Percentiles rank a stretch among this genome's conserved stretches.
These are phyloP conservation scores for Phytophthora fragariae DNA, from an alignment of 352 stramenopile genomes.

Conservation along the genomic window DNA sequence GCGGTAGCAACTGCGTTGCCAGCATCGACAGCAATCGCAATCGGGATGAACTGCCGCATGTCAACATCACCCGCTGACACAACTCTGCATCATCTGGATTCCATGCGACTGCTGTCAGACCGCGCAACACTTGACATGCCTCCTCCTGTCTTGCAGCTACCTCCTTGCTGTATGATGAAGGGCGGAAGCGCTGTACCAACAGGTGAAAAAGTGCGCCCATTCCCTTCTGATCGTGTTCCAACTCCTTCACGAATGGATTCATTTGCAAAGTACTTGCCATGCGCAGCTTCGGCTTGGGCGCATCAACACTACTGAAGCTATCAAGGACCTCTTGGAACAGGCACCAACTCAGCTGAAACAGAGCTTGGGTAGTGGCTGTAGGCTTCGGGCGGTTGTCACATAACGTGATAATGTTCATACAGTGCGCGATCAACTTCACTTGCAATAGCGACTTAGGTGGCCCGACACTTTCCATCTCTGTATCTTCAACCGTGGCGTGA, in stretches of 20 bases:
- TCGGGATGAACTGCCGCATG: conserved; percentile 22
- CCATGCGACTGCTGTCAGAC: conserved; percentile 61
- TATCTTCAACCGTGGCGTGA: conserved; percentile 8
- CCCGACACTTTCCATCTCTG: conserved; percentile 27
- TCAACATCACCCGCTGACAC: conserved; percentile 59
- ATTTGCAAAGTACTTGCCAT: conserved; percentile 48
- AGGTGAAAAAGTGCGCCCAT: conserved; percentile 63
- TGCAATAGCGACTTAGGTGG: conserved; percentile 39
- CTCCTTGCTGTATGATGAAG: conserved; percentile 30
- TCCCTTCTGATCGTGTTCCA: conserved; percentile 64
- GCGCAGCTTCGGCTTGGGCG: conserved; percentile 41
- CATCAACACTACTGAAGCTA: conserved; percentile 39
- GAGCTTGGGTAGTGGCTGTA: conserved; percentile 21
- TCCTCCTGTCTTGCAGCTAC: conserved; percentile 44
- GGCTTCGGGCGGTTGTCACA: conserved; percentile 39
- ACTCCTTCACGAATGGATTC: conserved; percentile 49
- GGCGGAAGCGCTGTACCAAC: conserved; percentile 58
- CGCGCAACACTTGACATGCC: conserved; percentile 53
- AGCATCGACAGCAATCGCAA: conserved; percentile 54
- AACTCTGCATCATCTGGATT: conserved; percentile 56
- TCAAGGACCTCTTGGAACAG: conserved; percentile 67
- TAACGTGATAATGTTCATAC: conserved; percentile 54
- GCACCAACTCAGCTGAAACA: conserved; percentile 77
- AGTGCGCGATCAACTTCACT: conserved; percentile 66
- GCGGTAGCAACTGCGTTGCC: conserved; percentile 55